Evolutionary conservation across 257 asterid species (phyloP), one percentile per base, ranked within the genome.

Genomic region (Solanum sejunctum): DNA sequence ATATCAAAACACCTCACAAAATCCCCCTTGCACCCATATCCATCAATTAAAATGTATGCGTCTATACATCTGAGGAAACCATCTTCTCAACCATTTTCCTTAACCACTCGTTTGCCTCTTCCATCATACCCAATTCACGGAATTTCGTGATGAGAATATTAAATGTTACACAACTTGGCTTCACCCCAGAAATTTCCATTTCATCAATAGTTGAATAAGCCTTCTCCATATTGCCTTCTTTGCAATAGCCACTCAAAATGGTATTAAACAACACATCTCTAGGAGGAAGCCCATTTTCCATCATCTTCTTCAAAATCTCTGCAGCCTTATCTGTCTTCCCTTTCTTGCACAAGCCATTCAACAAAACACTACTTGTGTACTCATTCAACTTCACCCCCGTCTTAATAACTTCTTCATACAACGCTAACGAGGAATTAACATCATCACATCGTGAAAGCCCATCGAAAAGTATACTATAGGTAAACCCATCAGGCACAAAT

Each of bases 41-140:
- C 97, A 41, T 90, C 87, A 26, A 93, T 90, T 81, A 96, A 89
- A 86, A 93, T 94, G 90, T 92, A 84, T 92, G 94, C 1, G 99
- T 91, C 90, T 90, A 92, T 16, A 92, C 87, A 77, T 85, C 86
- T 2, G 95, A 98, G 80, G 86, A 71, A 86, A 93, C 84, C 64
- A 93, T 93, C 84, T 88, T 91, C 21, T 80, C 90, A 36, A 52
- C 87, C 98, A 94, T 94, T 88, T 86, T 92, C 78, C 84, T 79
- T 8, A 92, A 80, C 95, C 92, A 93, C 89, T 91, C 87, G 4
- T 88, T 84, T n/a, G 91, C 97, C 54, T 90, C 90, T 64, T 89
- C 94, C 92, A 96, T 91, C 88, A 82, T 88, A 41, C 95, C 92
- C 85, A 87, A 80, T n/a, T 88, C 91, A 87, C 92, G 87, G 56